These are phyloP conservation scores for Beauveria medogensis DNA, from an alignment of 2,329 filamentous ascomycete genomes.

Conservation along the genomic window DNA sequence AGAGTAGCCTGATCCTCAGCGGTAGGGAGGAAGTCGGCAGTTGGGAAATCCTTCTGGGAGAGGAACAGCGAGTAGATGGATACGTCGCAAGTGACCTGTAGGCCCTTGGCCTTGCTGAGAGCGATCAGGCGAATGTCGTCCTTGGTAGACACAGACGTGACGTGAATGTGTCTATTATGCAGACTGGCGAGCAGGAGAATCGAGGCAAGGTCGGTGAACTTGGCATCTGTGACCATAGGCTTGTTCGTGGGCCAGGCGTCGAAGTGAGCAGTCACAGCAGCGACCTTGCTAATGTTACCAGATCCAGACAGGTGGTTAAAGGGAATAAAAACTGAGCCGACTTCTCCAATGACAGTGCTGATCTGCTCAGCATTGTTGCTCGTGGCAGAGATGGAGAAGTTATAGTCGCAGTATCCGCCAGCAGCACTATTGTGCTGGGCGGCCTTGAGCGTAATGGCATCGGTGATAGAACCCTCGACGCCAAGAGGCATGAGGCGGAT, in stretches of 20 bases:
- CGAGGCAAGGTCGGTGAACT: slow-evolving; percentile 72
- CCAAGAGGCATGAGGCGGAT: slow-evolving; percentile 71
- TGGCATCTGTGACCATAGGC: slow-evolving; percentile 74
- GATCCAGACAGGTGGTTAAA: slow-evolving; percentile 75
- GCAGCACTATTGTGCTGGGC: slow-evolving; percentile 64
- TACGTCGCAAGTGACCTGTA: slow-evolving; percentile 75
- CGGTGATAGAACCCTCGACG: slow-evolving; percentile 63
- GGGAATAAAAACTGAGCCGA: slow-evolving; percentile 73
- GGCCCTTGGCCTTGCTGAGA: slow-evolving; percentile 71
- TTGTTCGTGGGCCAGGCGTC: slow-evolving; percentile 70
- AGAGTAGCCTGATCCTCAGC: slow-evolving; percentile 61
- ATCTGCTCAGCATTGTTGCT: slow-evolving; percentile 68
- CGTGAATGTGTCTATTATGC: slow-evolving; percentile 69
- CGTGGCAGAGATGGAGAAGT: slow-evolving; percentile 69
- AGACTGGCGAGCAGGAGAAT: slow-evolving; percentile 70
- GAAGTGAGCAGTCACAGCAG: slow-evolving; percentile 71
- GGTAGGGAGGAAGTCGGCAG: slow-evolving; percentile 58
- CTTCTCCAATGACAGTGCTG: slow-evolving; percentile 61
- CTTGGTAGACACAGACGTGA: slow-evolving; percentile 70
- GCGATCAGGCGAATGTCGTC: slow-evolving; percentile 72
- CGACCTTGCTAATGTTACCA: slow-evolving; percentile 77
- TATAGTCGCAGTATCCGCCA: slow-evolving; percentile 68
- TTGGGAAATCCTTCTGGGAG: slow-evolving; percentile 60
- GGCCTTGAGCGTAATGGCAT: slow-evolving; percentile 60
- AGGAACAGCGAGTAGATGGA: slow-evolving; percentile 74